phyloP scores from a whole-genome alignment of 2,329 filamentous ascomycete genomes.

The Plectosphaerella cucumerina region DNA sequence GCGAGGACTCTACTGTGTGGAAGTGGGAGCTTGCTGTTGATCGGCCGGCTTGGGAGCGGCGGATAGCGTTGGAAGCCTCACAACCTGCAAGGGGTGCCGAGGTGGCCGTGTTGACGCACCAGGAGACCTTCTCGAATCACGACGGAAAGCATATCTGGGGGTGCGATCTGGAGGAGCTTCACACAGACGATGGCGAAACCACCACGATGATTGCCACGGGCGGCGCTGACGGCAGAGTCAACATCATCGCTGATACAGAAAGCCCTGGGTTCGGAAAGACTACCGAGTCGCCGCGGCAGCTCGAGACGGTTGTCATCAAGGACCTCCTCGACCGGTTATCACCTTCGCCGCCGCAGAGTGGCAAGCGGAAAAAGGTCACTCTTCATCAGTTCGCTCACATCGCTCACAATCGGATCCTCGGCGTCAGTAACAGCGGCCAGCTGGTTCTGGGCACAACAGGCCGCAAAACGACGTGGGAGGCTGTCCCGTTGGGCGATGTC shows the following conservation, averaged over 20 bases:
- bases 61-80: not conserved
- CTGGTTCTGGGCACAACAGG: constrained; percentile 44
- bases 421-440: constrained; percentile 57
- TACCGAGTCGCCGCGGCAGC: constrained; percentile 1
- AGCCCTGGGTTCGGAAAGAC: not conserved
- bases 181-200: not conserved
- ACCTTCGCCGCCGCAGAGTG: constrained; percentile 3
- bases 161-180: constrained; percentile 17
- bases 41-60: constrained; percentile 9
- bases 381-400: constrained; percentile 64
- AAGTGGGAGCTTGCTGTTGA: constrained; percentile 59
- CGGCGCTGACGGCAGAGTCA: constrained; percentile 74
- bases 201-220: constrained; percentile 60
- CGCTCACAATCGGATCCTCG: constrained; percentile 45
- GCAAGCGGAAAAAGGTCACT: constrained; percentile 21
- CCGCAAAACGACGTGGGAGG: constrained; percentile 34
- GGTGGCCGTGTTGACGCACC: constrained; percentile 40
- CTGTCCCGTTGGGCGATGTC: constrained; percentile 29
- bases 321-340: constrained; percentile 22
- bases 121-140: constrained; percentile 60
- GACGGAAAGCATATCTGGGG: constrained; percentile 92
- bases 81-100: constrained; percentile 6
- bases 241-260: constrained; percentile 32
- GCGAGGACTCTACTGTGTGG: constrained; percentile 77
- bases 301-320: constrained; percentile 23